phyloP scores from a whole-genome alignment of 331 rosid genomes.

The Pyracantha coccinea region DNA sequence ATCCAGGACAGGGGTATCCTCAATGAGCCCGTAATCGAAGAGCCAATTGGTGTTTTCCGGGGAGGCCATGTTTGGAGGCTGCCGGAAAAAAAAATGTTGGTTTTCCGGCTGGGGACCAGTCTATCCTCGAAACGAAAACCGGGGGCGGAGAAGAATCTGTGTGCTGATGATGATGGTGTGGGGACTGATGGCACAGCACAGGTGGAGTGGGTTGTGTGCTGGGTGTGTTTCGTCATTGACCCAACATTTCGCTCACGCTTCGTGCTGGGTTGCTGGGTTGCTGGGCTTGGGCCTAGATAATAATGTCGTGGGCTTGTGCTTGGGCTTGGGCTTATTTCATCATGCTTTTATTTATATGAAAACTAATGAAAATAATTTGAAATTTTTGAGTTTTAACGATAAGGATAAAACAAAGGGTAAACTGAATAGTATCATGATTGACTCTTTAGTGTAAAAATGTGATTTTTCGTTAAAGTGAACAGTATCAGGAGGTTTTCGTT shows the following conservation, averaged over 20 bases:
- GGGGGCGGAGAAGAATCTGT: conserved; percentile 1
- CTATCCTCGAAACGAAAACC: conserved; percentile 11
- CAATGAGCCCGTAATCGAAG: conserved; percentile 66
- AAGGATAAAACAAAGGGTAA: too few species aligned
- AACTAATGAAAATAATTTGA: too few species aligned
- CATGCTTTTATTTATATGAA: too few species aligned
- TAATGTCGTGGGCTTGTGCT: too few species aligned
- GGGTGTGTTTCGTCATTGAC: conserved; percentile 6
- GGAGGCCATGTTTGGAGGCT: conserved; percentile 46
- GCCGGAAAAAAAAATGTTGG: conserved; percentile 27
- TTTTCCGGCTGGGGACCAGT: conserved; percentile 7
- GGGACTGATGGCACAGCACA: conserved; percentile 4
- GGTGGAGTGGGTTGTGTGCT: not conserved
- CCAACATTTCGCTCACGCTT: conserved; percentile 10
- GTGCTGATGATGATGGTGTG: not conserved
- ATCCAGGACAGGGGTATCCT: conserved; percentile 60
- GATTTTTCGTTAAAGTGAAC: too few species aligned
- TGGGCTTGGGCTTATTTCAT: too few species aligned
- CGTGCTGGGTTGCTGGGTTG: not conserved
- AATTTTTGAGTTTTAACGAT: too few species aligned
- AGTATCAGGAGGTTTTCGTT: rapidly evolving
- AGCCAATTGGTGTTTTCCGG: conserved; percentile 89
- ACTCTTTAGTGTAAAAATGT: too few species aligned
- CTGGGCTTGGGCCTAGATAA: conserved; percentile 1
- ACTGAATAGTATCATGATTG: rapidly evolving